These are phyloP conservation scores for Leccinellum albellum DNA, from an alignment of 768 basidiomycete species.

Conservation along the genomic window DNA sequence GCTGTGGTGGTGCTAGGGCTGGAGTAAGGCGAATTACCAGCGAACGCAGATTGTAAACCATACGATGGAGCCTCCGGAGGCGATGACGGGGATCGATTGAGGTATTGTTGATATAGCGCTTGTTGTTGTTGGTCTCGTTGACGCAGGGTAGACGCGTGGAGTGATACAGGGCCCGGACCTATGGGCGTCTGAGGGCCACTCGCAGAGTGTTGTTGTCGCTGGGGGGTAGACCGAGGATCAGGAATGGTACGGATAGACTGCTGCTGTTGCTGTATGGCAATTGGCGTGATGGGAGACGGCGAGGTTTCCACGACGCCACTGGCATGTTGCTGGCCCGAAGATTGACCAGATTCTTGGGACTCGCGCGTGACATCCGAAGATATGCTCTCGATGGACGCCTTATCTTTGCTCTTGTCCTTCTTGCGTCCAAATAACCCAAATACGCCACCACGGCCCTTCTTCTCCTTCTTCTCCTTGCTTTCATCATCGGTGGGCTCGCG, in stretches of 20 bases:
- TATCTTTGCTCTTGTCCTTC: slow-evolving; percentile 72
- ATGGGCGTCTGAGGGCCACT: slow-evolving; percentile 28
- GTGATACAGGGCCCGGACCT: slow-evolving; percentile 45
- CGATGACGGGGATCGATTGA: slow-evolving; percentile 79
- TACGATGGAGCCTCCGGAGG: slow-evolving; percentile 73
- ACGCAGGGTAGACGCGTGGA: slow-evolving; percentile 65
- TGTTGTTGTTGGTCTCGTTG: slow-evolving; percentile 89
- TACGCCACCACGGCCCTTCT: slow-evolving; percentile 66
- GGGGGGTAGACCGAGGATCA: slow-evolving; percentile 20
- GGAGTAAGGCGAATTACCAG: slow-evolving; percentile 41
- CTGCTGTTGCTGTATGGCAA: slow-evolving; percentile 60
- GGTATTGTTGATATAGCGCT: slow-evolving; percentile 82
- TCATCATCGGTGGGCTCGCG: slow-evolving; percentile 40
- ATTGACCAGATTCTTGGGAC: slow-evolving; percentile 65
- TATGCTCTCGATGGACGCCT: slow-evolving; percentile 48
- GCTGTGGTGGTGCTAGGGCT: slow-evolving; percentile 39
- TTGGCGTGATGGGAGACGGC: slow-evolving; percentile 51
- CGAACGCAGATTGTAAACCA: slow-evolving; percentile 70
- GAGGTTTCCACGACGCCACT: slow-evolving; percentile 19
- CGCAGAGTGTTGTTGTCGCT: slow-evolving; percentile 21
- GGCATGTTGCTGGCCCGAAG: slow-evolving; percentile 41
- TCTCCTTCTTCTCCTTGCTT: slow-evolving; percentile 57
- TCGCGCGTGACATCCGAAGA: slow-evolving; percentile 45
- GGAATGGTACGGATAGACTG: slow-evolving; percentile 24
- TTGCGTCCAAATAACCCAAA: slow-evolving; percentile 75